Base-by-base conservation (phyloP, 139 green algal genomes). In the Chara braunii region DNA sequence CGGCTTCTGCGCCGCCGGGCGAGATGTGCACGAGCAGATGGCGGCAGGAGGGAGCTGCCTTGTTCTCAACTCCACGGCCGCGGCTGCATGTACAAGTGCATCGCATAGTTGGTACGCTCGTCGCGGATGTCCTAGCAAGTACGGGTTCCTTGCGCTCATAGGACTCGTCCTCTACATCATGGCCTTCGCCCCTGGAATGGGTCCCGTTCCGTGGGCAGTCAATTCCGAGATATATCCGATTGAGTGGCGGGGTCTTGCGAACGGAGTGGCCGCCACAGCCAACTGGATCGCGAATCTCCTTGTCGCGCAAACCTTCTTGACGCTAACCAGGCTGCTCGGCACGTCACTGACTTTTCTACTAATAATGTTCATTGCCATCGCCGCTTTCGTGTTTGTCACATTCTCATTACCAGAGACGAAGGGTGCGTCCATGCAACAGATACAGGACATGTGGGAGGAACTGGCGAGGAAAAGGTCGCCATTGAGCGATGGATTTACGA, bases 261-360 rank as follows among this genome's bases (percentile, higher is more conserved):
- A 32, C 11, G 84, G 85, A 26, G 50, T 78, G 28, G 81, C 85
- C 22, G 78, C 78, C 11, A 85, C 79, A 5, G 77, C 64, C 37
- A 90, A 90, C 65, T 90, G 85, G 85, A 37, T 86, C 1, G 58
- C 80, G 36, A 90, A 90, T 51, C 77, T 79, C 4, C 28, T 79
- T 0, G 81, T 91, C 4, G 64, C 67, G 9, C 83, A 89, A 44
- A 77, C 70, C 24, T 91, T 91, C 58, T 68, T 88, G 8, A 60
- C 60, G 11, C 73, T 89, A 14, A 69, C 67, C 0, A 51, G 67
- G 3, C 3, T 12, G 0, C 32, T 91, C 32, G 84, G 84, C 22
- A 60, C 44, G 30, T 72, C 74, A 0, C 71, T 74, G 6, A 69
- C 78, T 0, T 90, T 86, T 68, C 65, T 62, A 35, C 12, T 84